Conservation (phyloP, 305 asterid species). For the Fraxinus paxiana region DNA sequence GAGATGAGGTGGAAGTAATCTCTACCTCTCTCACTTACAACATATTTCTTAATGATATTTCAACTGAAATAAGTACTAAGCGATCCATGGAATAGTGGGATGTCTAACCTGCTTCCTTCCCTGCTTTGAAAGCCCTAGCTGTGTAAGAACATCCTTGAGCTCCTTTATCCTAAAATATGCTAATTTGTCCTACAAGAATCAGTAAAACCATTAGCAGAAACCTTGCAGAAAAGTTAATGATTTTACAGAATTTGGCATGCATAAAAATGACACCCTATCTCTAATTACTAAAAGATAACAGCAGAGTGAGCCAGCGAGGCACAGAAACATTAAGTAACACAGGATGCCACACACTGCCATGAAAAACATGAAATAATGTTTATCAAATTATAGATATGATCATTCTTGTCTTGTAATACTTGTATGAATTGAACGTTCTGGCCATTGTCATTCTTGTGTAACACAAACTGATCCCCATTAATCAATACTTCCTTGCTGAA, state of each 20-base stretch:
- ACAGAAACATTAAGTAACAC: background rate
- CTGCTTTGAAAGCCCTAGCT: slow-evolving; percentile 84
- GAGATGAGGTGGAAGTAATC: background rate
- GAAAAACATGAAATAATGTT: background rate
- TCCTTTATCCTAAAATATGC: slow-evolving; percentile 87
- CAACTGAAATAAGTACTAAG: background rate
- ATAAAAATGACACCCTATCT: background rate
- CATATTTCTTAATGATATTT: background rate
- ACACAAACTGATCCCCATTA: background rate
- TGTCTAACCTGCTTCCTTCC: slow-evolving; percentile 91
- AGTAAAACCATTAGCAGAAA: background rate
- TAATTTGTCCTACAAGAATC: slow-evolving; percentile 65
- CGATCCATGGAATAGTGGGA: background rate
- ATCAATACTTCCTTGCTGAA: background rate
- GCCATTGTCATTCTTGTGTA: background rate
- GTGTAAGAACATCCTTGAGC: slow-evolving; percentile 85
- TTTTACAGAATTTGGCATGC: background rate
- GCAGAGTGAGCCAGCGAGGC: background rate
- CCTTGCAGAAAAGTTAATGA: background rate
- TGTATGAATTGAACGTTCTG: background rate
- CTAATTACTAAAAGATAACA: background rate
- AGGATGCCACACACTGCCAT: background rate
- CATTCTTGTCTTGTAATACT: background rate
- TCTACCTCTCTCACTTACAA: background rate
- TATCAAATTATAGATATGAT: background rate